Percentiles rank a stretch among this genome's conserved stretches.
Evolutionary conservation across 192 early-diverging fungal genomes (phyloP).

Genomic region (Backusella tarrabulga): DNA sequence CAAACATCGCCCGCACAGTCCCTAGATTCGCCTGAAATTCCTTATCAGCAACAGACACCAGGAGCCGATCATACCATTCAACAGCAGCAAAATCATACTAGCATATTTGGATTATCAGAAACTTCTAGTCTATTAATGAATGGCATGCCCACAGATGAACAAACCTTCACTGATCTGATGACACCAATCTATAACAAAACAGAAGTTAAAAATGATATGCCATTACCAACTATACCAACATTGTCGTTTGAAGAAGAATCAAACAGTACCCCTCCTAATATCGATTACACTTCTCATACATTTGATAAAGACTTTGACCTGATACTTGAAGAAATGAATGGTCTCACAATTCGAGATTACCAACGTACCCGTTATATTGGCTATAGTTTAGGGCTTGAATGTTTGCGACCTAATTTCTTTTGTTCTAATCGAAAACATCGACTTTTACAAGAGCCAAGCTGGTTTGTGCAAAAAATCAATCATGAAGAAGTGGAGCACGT

Average conservation of each 20-base stretch:
- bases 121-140: background rate
- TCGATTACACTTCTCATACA: background rate
- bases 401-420: constrained; percentile 48
- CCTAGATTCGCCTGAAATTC: background rate
- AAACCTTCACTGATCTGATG: background rate
- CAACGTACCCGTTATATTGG: constrained; percentile 69
- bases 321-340: constrained; percentile 53
- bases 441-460: constrained; percentile 35
- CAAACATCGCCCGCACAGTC: background rate
- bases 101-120: background rate
- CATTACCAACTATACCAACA: no score
- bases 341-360: constrained; percentile 59
- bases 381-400: constrained; percentile 67
- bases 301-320: background rate
- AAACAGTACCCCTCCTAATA: background rate
- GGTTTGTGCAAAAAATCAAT: constrained; percentile 43
- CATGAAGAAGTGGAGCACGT: constrained; percentile 30
- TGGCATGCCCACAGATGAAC: background rate
- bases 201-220: no score
- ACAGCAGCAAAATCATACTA: background rate
- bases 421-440: constrained; percentile 30
- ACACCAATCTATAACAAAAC: background rate
- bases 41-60: background rate
- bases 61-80: no score
- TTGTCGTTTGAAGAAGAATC: no score